phyloP scores from a whole-genome alignment of 108 stramenopile species.

The Pseudonitzschia multiseries region DNA sequence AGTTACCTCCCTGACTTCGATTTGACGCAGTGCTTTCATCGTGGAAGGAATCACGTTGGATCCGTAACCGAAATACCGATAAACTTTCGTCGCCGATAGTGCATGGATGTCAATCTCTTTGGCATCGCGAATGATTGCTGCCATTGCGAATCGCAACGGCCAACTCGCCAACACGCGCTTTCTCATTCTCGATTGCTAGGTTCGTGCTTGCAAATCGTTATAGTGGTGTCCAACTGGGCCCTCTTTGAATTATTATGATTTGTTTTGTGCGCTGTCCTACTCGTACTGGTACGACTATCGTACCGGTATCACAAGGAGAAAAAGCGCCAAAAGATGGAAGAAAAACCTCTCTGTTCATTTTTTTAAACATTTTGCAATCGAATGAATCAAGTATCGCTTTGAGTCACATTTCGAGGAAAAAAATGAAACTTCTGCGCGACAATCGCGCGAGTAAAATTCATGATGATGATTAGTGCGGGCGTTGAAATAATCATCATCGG shows the following conservation, averaged over 20 bases:
- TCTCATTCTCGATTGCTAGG: too few species aligned
- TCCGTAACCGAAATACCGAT: constrained; percentile 73
- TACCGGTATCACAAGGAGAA: too few species aligned
- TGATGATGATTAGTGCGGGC: background rate
- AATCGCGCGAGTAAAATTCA: background rate
- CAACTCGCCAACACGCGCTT: too few species aligned
- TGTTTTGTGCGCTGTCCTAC: too few species aligned
- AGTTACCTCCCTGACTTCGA: constrained; percentile 35
- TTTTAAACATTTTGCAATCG: background rate
- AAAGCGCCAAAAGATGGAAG: too few species aligned
- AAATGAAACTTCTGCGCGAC: background rate
- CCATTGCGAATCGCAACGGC: too few species aligned
- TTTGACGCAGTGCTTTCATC: constrained; percentile 58
- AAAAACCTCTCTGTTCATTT: too few species aligned
- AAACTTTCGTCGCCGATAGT: background rate
- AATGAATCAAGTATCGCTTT: background rate
- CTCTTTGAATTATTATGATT: too few species aligned
- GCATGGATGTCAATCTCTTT: background rate
- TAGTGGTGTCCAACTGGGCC: too few species aligned
- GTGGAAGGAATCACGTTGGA: constrained; percentile 69
- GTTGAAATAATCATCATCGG: background rate
- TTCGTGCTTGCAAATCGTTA: too few species aligned
- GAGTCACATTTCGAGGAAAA: constrained; percentile 1
- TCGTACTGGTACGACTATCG: too few species aligned
- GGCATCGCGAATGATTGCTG: too few species aligned